Evolutionary conservation across 768 basidiomycete genomes (phyloP), one percentile per base, ranked within the genome.

Genomic region (Tulasnella sp.): DNA sequence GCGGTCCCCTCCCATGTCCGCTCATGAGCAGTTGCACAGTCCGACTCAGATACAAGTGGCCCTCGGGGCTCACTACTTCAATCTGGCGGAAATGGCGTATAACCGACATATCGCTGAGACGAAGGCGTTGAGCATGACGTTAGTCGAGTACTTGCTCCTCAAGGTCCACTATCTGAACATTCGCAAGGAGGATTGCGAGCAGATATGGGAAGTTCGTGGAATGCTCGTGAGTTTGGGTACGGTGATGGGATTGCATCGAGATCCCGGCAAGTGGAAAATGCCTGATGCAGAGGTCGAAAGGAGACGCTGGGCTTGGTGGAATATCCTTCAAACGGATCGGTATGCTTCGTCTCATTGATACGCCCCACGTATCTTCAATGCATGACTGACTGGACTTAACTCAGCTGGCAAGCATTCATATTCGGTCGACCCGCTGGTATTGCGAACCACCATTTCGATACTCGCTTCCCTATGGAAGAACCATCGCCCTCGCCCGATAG

Each of bases 221-320:
- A 85, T 89, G 65, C 73, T 90, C 15, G 73, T 88, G 34, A 81
- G 81, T 26, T 83, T 88, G 61, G 86, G 78, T 7, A 84, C 81
- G 64, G 88, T 87, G 11, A 83, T 91, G 82, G 89, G 89, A 9
- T 73, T 91, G 7, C 88, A 91, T 71, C 81, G 89, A 19, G 89
- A 91, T 71, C 88, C 88, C n/a, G 82, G 79, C 45, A 82, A 83
- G 68, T 88, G 82, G 78, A 32, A 78, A 62, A 83, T 88, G 77
- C 80, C 77, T 60, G 82, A 82, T 61, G 30, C 2, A 7, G 72
- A 82, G 9, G 83, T 86, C 34, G 88, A 90, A 69, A 78, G 88
- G 60, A 76, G 89, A 52, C 76, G 88, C 54, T 90, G 88, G 88
- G 86, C 86, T 5, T 91, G 88, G 88, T 91, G 88, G 88, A 86